Evolutionary conservation across 2,329 filamentous ascomycete species (phyloP).

Genomic region (Talaromyces piceae): DNA sequence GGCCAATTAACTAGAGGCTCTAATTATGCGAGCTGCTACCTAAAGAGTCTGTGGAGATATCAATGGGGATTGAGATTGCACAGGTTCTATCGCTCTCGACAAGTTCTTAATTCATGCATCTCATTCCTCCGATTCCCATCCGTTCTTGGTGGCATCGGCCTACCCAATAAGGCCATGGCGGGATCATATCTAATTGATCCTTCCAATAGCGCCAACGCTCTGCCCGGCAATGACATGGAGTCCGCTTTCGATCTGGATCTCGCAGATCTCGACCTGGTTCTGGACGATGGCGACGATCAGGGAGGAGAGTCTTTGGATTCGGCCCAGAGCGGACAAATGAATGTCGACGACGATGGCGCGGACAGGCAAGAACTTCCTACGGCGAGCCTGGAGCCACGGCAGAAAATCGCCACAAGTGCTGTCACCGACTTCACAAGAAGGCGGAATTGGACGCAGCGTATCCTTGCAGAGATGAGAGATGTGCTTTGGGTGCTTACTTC

Average conservation of each 20-base stretch:
- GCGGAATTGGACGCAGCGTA: conserved; percentile 76
- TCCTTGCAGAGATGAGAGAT: conserved; percentile 84
- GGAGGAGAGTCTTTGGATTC: conserved; percentile 1
- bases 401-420: conserved; percentile 37
- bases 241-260: conserved; percentile 6
- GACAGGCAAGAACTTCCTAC: conserved; percentile 2
- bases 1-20: no score
- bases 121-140: not conserved
- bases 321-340: conserved; percentile 1
- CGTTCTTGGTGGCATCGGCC: not conserved
- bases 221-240: not conserved
- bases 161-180: not conserved
- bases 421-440: conserved; percentile 60
- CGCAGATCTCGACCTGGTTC: conserved; percentile 6
- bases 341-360: not conserved
- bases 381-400: not conserved
- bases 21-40: not conserved
- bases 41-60: not conserved
- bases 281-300: conserved; percentile 8
- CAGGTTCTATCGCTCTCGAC: not conserved
- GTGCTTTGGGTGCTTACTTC: conserved; percentile 80
- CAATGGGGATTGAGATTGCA: not conserved
- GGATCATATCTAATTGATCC: conserved; percentile 7
- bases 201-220: not conserved
- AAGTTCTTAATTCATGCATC: conserved; percentile 1